Base-by-base conservation (phyloP, 805 yeast genomes). In the Metschnikowia aberdeeniae region DNA sequence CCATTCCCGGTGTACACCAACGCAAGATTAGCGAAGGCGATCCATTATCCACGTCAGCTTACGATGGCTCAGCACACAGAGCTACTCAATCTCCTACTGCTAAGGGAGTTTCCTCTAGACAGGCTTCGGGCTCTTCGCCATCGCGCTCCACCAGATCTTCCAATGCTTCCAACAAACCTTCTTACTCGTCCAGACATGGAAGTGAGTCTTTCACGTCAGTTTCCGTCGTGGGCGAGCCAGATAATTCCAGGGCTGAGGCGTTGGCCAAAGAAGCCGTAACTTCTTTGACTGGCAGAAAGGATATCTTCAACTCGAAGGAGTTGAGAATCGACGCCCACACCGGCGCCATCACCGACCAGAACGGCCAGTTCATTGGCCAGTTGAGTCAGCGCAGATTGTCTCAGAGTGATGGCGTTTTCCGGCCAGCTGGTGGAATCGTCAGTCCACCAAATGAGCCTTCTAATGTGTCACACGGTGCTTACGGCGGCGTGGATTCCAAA, bases 321-420 rank as follows among this genome's bases (percentile, higher is more conserved):
- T 50, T 66, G 40, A 57, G 44, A 40, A 62, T 67, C 19, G 64
- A 67, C 46, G 66, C 66, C 12, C 36, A 36, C 14, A 54, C 64
- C 17, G 72, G 72, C 7, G 45, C 52, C 12, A 60, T 66, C 13
- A 51, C 58, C 22, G 64, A 66, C 45, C 67, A 63, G 41, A 51
- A 52, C 14, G 66, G 63, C 34, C 50, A 38, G 20, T 47, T 50
- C n/a, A 32, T 50, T 34, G 51, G 47, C 2, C 53, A 50, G 20
- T 49, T 50, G 29, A 46, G 52, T 19, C 53, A 49, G 32, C 44
- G 55, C 20, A 49, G 43, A 22, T 47, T 49, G 44, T 46, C 54
- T 10, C 50, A 49, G n/a, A 22, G 17, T 6, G 45, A 47, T 1
- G n/a, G 24, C 3, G 38, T 36, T 10, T 19, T 19, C 32, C 32